phyloP scores from a whole-genome alignment of 2,329 filamentous ascomycete species.

The Zalaria obscura region DNA sequence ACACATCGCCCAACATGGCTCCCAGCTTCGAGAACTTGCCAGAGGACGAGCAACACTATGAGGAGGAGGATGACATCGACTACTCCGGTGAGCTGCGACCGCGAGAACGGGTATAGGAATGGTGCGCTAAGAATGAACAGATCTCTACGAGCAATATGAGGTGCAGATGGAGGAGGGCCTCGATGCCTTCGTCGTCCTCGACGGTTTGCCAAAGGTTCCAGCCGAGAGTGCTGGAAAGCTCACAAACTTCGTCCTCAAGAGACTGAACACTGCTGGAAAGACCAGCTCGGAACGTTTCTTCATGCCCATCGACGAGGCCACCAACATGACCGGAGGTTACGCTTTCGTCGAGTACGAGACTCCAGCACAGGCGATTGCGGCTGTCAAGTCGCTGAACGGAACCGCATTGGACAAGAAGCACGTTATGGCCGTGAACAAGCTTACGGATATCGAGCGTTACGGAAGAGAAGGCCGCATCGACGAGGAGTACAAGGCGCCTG shows the following conservation, averaged over 20 bases:
- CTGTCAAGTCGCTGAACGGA: conserved; percentile 75
- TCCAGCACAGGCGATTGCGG: conserved; percentile 74
- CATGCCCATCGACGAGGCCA: conserved; percentile 82
- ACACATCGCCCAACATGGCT: conserved; percentile 53
- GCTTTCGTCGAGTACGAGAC: conserved; percentile 96
- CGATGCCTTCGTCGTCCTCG: conserved; percentile 90
- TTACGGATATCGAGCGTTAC: conserved; percentile 94
- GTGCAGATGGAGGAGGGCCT: conserved; percentile 92
- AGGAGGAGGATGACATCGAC: conserved; percentile 85
- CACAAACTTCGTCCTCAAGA: conserved; percentile 89
- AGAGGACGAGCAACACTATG: conserved; percentile 75
- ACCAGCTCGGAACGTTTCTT: conserved; percentile 76
- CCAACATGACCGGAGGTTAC: conserved; percentile 71
- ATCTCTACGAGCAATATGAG: conserved; percentile 87
- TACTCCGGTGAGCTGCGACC: conserved; percentile 47
- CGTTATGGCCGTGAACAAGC: conserved; percentile 89
- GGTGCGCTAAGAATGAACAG: conserved; percentile 24
- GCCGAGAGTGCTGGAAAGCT: conserved; percentile 89
- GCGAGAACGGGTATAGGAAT: neutral
- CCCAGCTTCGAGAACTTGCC: conserved; percentile 84
- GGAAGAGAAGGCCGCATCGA: conserved; percentile 87
- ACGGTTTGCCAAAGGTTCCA: conserved; percentile 79
- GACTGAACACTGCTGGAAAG: conserved; percentile 73
- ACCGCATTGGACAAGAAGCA: conserved; percentile 93
- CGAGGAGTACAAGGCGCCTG: conserved; percentile 73